These are phyloP conservation scores for Raphanus sativus DNA, from an alignment of 345 rosid genomes.

Conservation along the genomic window DNA sequence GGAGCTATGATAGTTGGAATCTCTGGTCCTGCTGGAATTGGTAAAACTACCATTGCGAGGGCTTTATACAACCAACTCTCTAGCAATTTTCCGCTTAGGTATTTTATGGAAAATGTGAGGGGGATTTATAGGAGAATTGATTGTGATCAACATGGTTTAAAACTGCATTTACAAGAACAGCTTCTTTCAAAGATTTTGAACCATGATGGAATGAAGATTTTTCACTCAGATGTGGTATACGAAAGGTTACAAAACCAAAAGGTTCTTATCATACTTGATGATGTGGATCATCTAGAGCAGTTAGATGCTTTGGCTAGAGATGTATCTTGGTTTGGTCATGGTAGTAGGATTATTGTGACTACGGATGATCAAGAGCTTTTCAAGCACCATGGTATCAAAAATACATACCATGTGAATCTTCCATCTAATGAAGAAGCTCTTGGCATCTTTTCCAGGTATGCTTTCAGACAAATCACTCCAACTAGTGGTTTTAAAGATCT, in stretches of 20 bases:
- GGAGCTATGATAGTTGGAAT: not conserved
- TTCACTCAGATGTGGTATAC: not conserved
- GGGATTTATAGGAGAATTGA: not conserved
- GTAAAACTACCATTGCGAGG: not conserved
- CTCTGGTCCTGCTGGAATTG: not conserved
- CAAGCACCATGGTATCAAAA: not conserved
- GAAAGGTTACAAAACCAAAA: not conserved
- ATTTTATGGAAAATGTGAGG: slow-evolving; percentile 4
- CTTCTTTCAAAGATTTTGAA: not conserved
- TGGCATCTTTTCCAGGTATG: not conserved
- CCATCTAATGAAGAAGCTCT: not conserved
- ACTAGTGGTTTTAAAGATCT: too few species aligned
- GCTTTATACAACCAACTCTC: not conserved
- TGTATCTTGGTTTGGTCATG: not conserved
- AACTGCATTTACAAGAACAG: slow-evolving; percentile 1
- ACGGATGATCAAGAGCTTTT: not conserved
- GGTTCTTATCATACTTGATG: not conserved
- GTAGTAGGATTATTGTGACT: not conserved
- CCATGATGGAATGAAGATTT: not conserved
- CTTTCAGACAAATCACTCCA: not conserved
- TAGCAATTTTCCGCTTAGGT: not conserved
- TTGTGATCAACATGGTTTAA: not conserved
- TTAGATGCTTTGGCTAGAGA: not conserved
- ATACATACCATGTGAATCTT: not conserved
- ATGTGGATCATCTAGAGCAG: not conserved